These are phyloP conservation scores for Hypoxylon lenormandii DNA, from an alignment of 495 filamentous ascomycete species.

Conservation along the genomic window DNA sequence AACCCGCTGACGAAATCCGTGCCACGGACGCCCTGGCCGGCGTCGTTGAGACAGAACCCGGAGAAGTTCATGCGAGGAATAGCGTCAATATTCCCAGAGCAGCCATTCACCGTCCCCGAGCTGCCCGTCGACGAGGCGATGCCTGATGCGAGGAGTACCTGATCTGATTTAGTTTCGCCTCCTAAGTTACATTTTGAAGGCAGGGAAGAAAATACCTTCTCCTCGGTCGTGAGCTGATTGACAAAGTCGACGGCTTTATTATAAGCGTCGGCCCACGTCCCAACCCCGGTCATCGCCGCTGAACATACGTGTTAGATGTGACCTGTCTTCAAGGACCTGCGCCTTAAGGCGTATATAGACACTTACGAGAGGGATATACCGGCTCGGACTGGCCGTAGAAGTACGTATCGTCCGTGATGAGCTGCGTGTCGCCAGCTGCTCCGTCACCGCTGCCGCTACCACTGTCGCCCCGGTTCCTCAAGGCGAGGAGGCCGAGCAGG, in stretches of 20 bases:
- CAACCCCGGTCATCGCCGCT: constrained; percentile 64
- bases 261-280: constrained; percentile 79
- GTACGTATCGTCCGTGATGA: constrained; percentile 57
- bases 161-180: constrained; percentile 67
- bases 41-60: constrained; percentile 72
- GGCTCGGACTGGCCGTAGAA: constrained; percentile 74
- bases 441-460: neutral
- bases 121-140: constrained; percentile 48
- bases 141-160: constrained; percentile 61
- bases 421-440: constrained; percentile 37
- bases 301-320: constrained; percentile 51
- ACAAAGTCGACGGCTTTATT: constrained; percentile 80
- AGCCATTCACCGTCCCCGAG: constrained; percentile 55
- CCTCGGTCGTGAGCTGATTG: constrained; percentile 79
- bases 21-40: constrained; percentile 68
- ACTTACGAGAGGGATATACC: constrained; percentile 86
- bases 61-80: constrained; percentile 68
- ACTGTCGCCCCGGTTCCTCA: constrained; percentile 34
- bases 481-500: constrained; percentile 47
- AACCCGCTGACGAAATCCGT: constrained; percentile 71
- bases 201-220: constrained; percentile 74
- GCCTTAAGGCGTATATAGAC: constrained; percentile 66
- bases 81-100: constrained; percentile 63
- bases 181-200: neutral
- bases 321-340: neutral